Conservation (phyloP, 2,329 filamentous ascomycete genomes). For the Sphaerulina populicola region DNA sequence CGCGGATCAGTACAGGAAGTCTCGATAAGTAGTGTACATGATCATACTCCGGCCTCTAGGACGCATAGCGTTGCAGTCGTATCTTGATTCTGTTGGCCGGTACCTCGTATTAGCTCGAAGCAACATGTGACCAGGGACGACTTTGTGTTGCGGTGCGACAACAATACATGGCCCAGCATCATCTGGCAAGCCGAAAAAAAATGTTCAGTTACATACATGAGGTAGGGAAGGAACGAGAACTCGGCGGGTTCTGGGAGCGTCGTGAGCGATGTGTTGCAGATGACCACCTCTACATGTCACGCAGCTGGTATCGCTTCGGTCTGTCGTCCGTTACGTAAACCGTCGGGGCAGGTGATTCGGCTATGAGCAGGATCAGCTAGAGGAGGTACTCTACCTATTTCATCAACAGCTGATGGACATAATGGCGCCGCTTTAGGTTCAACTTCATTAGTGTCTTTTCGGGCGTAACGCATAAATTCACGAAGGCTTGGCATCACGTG, state of each 20-base stretch:
- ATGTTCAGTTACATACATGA: background rate
- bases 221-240: conserved; percentile 4
- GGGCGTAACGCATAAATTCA: background rate
- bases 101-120: conserved; percentile 50
- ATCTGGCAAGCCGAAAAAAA: conserved; percentile 51
- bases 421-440: background rate
- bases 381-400: background rate
- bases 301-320: conserved; percentile 11
- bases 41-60: too few species aligned
- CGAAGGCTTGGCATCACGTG: background rate
- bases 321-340: background rate
- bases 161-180: conserved; percentile 59
- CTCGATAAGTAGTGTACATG: too few species aligned
- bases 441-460: background rate
- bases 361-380: background rate
- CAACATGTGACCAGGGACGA: conserved; percentile 53
- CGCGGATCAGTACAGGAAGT: too few species aligned
- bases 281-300: conserved; percentile 1
- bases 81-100: too few species aligned
- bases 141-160: conserved; percentile 45
- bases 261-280: conserved; percentile 14
- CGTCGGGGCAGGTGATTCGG: background rate
- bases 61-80: too few species aligned
- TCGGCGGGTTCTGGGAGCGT: conserved; percentile 10
- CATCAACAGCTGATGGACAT: too few species aligned